A percentile compares a stretch with the other conserved stretches of the same genome.
phyloP scores from a whole-genome alignment of 805 yeast species.

The Candida boidinii region DNA sequence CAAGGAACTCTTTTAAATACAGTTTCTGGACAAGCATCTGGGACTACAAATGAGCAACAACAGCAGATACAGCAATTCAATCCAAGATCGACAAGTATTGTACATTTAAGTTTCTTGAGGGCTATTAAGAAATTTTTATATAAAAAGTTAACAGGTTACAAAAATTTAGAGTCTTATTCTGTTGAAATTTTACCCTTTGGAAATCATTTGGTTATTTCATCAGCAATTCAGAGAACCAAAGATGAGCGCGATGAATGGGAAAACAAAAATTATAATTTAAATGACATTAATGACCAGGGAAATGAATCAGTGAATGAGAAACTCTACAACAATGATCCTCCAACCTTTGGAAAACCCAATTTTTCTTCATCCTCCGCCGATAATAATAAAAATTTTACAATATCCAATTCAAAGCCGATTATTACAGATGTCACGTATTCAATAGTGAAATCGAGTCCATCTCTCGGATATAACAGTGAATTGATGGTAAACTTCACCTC shows the following conservation, averaged over 20 bases:
- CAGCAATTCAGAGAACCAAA: neutral
- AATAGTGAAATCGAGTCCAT: slow-evolving; percentile 38
- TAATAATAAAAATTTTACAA: too few species aligned
- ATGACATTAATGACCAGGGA: too few species aligned
- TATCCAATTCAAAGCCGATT: too few species aligned
- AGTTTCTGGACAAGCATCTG: neutral
- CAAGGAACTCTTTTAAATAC: slow-evolving; percentile 1
- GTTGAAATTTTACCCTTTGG: slow-evolving; percentile 41
- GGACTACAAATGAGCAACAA: slow-evolving; percentile 2
- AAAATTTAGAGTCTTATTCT: slow-evolving; percentile 18
- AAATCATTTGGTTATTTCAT: slow-evolving; percentile 26
- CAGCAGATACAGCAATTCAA: slow-evolving; percentile 5
- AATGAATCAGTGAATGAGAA: too few species aligned
- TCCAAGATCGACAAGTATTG: slow-evolving; percentile 19
- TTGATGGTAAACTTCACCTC: slow-evolving; percentile 28
- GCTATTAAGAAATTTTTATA: slow-evolving; percentile 37
- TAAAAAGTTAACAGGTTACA: slow-evolving; percentile 12
- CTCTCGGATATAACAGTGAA: slow-evolving; percentile 36
- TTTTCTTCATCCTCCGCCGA: too few species aligned
- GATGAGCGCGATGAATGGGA: slow-evolving; percentile 2
- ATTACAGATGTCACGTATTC: too few species aligned
- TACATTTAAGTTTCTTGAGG: slow-evolving; percentile 39
- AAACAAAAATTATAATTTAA: too few species aligned
- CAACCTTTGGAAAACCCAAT: too few species aligned
- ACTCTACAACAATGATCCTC: too few species aligned